Evolutionary conservation across 225 moss, liverwort and hornwort genomes (phyloP).

Genomic region (Polytrichum commune): DNA sequence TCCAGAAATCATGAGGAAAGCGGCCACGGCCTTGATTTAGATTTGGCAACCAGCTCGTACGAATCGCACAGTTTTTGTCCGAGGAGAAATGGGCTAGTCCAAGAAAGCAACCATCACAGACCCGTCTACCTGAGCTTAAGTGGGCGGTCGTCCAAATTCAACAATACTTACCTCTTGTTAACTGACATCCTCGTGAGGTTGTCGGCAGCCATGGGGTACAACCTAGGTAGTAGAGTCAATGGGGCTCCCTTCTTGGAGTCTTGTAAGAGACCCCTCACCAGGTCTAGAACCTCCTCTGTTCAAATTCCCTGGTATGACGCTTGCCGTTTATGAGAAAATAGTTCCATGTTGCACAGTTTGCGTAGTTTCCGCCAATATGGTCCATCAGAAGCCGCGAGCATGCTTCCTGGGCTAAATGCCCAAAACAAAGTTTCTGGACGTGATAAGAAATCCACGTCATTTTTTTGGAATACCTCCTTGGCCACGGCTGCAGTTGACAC

Average conservation of each 20-base stretch:
- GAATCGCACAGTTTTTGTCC: no score
- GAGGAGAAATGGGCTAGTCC: no score
- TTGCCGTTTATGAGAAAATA: slow-evolving; percentile 32
- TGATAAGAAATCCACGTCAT: slow-evolving; percentile 24
- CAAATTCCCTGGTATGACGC: slow-evolving; percentile 16
- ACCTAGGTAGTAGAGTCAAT: slow-evolving; percentile 27
- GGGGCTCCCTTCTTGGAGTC: slow-evolving; percentile 9
- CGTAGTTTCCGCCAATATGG: slow-evolving; percentile 33
- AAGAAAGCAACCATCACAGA: no score
- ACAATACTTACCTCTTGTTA: slow-evolving; percentile 31
- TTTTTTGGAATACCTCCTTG: slow-evolving; percentile 26
- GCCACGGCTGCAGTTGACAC: slow-evolving; percentile 29
- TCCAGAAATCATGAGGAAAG: no score
- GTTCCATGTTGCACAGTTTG: slow-evolving; percentile 22
- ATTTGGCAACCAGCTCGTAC: no score
- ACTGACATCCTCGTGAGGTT: slow-evolving; percentile 45
- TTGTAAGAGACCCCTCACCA: slow-evolving; percentile 20
- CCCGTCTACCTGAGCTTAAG: no score
- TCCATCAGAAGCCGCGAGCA: slow-evolving; percentile 19
- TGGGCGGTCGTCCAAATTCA: no score
- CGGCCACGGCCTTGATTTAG: no score
- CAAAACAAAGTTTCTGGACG: slow-evolving; percentile 21
- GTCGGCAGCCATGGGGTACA: slow-evolving; percentile 25
- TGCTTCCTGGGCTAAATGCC: slow-evolving; percentile 12
- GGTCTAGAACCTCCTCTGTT: slow-evolving; percentile 28